Base-by-base conservation (phyloP, 768 basidiomycete genomes). In the Tulasnella calospora region DNA sequence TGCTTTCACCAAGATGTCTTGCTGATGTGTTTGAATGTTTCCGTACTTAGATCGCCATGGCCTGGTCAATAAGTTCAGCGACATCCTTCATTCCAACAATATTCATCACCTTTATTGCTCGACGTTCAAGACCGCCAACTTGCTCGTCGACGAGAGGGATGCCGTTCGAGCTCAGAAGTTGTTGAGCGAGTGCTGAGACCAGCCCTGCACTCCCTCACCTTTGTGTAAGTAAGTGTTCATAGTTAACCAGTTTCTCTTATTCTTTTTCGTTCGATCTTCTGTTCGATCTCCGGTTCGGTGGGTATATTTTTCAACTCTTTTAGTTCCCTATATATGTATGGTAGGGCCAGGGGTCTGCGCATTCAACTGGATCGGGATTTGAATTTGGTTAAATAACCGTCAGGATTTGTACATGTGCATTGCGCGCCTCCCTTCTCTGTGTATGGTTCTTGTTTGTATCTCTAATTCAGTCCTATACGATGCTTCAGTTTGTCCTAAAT, bases 41-140 rank as follows among this genome's bases (percentile, higher is more conserved):
- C 6, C 12, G 7, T 44, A 4, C 51, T 15, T 81, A 91, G 93
- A 94, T 82, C 92, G 92, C 81, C 88, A 92, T 80, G 93, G 93
- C 44, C 87, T 94, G 10, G 92, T 94, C 71, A 92, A 89, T 83
- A 89, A 90, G 51, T 93, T 92, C 82, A 92, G 93, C 30, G 88
- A 89, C 10, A 88, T 92, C 30, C 88, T 94, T 17, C 91, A 92
- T 78, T 87, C 89, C 80, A 91, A 91, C 81, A 89, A 89, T 15
- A 91, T 94, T 82, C 92, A 93, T 84, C 92, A 93, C 82, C 91
- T 94, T 89, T 94, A 94, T 82, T 92, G 90, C 78, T 92, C 92
- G 67, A 93, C 93, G n/a, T 91, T 90, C 83, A 92, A 92, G 84
- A 92, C 91, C 8, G 93, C 93, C 77, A 94, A 94, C 83, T 83